These are phyloP conservation scores for Candida succiphila DNA, from an alignment of 805 yeast species.

Conservation along the genomic window DNA sequence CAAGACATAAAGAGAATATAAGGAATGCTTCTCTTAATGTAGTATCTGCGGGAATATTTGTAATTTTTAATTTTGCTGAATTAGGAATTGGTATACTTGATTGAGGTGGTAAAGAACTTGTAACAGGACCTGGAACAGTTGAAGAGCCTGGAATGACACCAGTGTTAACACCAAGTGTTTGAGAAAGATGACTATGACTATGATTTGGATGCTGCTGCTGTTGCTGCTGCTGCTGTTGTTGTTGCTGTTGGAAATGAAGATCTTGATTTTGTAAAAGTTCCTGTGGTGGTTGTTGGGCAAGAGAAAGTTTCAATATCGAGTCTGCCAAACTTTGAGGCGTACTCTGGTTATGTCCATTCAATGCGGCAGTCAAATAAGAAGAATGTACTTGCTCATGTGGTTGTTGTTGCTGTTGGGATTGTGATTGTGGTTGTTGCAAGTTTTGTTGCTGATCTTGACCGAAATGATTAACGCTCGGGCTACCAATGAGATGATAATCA, in stretches of 20 bases:
- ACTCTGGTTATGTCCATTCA: background rate
- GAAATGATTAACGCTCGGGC: too few species aligned
- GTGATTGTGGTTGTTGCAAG: too few species aligned
- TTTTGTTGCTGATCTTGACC: too few species aligned
- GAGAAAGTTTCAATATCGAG: background rate
- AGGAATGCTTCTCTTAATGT: constrained; percentile 56
- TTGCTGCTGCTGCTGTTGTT: constrained; percentile 2
- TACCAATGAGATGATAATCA: too few species aligned
- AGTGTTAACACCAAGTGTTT: too few species aligned
- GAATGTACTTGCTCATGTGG: background rate
- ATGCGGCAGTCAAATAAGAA: background rate
- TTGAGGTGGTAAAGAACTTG: constrained; percentile 2
- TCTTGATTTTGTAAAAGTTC: too few species aligned
- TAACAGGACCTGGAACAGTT: background rate
- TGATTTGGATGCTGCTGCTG: too few species aligned
- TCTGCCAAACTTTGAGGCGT: background rate
- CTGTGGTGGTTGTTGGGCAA: too few species aligned
- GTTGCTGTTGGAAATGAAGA: constrained; percentile 3
- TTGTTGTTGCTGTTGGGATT: background rate
- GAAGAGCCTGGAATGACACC: too few species aligned
- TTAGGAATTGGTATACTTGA: constrained; percentile 1
- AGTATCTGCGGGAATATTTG: constrained; percentile 55
- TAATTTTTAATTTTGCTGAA: constrained; percentile 26
- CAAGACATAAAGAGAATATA: constrained; percentile 61
- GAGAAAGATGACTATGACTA: too few species aligned